Evolutionary conservation across 768 basidiomycete genomes (phyloP), one percentile per base, ranked within the genome.

Genomic region (Naganishia onofrii): DNA sequence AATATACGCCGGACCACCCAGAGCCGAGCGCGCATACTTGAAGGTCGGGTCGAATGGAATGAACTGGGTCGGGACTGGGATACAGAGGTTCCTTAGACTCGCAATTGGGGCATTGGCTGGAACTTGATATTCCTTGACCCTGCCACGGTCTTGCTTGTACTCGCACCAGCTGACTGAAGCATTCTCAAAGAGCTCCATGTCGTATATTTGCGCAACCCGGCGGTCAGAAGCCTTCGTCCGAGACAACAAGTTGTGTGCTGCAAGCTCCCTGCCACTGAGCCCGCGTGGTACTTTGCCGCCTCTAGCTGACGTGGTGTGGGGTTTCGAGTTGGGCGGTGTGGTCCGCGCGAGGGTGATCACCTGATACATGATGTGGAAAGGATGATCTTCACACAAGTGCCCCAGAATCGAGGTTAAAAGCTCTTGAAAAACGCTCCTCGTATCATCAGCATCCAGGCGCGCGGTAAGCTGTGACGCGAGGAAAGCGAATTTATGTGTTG

Each of bases 401-500:
- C 87, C 85, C 5, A 89, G 68, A 28, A 98, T 83, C 1, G 75
- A 80, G 63, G 88, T 87, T 6, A 98, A 84, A 70, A 84, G 86
- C 26, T 79, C 75, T 75, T 93, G 91, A 63, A 83, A 83, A 0
- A 28, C 77, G 74, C 31, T 78, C 66, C 10, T 78, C 72, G 19
- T 83, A 69, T 48, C 55, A 12, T 53, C 70, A 0, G 23, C 32
- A 36, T 69, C 66, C 34, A 98, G 84, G 9, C 94, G 87, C n/a
- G 95, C 93, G 0, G 93, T 88, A 5, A 99, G 86, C 81, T 99
- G 96, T 81, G 94, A 92, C 12, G 92, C 88, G 66, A 98, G 84
- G 80, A 93, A 92, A 53, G 95, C 85, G 76, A 97, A 90, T 79
- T 98, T 98, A 70, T 87, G 85, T 0, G 93, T 91, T 0, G 93